These are phyloP conservation scores for Sparassis latifolia DNA, from an alignment of 1,284 basidiomycete genomes.

Conservation along the genomic window DNA sequence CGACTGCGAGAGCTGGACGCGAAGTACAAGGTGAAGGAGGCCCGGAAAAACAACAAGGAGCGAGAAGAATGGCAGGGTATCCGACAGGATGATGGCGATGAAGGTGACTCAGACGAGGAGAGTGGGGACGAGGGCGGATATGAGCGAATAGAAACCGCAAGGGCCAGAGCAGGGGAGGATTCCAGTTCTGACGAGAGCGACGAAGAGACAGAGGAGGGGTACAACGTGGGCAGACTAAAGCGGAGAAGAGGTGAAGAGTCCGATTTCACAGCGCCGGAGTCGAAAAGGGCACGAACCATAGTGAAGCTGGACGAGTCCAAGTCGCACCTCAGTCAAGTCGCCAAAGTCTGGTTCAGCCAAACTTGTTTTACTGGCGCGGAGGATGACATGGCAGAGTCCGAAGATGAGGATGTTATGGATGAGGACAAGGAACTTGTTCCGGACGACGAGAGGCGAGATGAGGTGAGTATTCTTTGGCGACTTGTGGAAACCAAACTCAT, in stretches of 20 bases:
- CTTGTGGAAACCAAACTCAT: not conserved
- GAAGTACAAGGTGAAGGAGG: constrained; percentile 86
- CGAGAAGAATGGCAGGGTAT: constrained; percentile 80
- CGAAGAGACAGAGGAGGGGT: constrained; percentile 43
- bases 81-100: constrained; percentile 38
- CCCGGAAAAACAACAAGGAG: constrained; percentile 69
- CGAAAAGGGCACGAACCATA: constrained; percentile 36
- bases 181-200: constrained; percentile 53
- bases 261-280: constrained; percentile 25
- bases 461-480: constrained; percentile 5
- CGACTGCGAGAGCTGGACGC: constrained; percentile 81
- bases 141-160: constrained; percentile 62
- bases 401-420: constrained; percentile 30
- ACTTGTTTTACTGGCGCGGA: constrained; percentile 82
- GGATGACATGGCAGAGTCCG: constrained; percentile 39
- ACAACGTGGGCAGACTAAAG: constrained; percentile 32
- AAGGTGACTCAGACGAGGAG: constrained; percentile 35
- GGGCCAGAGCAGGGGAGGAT: constrained; percentile 50
- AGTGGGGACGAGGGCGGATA: constrained; percentile 64
- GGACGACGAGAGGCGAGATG: not conserved
- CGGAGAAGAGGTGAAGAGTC: constrained; percentile 33
- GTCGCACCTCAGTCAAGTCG: constrained; percentile 36
- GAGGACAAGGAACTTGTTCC: constrained; percentile 28
- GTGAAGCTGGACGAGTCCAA: constrained; percentile 34
- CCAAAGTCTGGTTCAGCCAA: constrained; percentile 92